Evolutionary conservation across 768 basidiomycete genomes (phyloP), one percentile per base, ranked within the genome.

Genomic region (Tulasnella sp.): DNA sequence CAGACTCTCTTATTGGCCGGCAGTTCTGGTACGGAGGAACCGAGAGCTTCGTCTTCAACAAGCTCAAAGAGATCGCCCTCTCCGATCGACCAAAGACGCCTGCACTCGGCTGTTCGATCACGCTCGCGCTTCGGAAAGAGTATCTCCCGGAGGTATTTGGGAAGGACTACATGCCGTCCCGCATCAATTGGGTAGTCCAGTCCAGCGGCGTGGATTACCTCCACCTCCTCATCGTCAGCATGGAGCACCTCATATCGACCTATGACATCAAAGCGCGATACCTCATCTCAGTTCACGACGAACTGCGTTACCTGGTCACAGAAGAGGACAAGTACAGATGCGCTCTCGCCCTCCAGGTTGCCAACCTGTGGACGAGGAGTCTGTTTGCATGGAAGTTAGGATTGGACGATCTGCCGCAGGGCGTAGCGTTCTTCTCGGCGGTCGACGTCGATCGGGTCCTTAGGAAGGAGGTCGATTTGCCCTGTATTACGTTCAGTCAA

Each of bases 101-200:
- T 0, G 94, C 95, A 0, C 84, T 99, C 22, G 94, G 91, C 1
- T 98, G 96, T 77, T 94, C 94, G 17, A 88, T 99, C 52, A 98
- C 97, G 0, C 86, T 90, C 67, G 96, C 96, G 0, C 84, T 99
- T n/a, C 90, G 90, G 35, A 95, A 92, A 80, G 89, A 91, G 74
- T 89, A 93, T 77, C 86, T 99, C 1, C 90, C 91, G 0, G 86
- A 87, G 39, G 86, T 85, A 72, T 92, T 94, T 74, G 92, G 91
- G 14, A 80, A 89, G 0, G 92, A 95, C 75, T 98, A 92, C 79
- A 90, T 98, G 85, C 90, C 97, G 0, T 97, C 94, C 6, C 88
- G 97, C 52, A 95, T 98, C 82, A 99, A 99, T 78, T 98, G 97
- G 97, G 97, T 95, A 65, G 97, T 98, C 6, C 97, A 98, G 77